These are phyloP conservation scores for Spatholobus suberectus DNA, from an alignment of 306 rosid species.

Conservation along the genomic window DNA sequence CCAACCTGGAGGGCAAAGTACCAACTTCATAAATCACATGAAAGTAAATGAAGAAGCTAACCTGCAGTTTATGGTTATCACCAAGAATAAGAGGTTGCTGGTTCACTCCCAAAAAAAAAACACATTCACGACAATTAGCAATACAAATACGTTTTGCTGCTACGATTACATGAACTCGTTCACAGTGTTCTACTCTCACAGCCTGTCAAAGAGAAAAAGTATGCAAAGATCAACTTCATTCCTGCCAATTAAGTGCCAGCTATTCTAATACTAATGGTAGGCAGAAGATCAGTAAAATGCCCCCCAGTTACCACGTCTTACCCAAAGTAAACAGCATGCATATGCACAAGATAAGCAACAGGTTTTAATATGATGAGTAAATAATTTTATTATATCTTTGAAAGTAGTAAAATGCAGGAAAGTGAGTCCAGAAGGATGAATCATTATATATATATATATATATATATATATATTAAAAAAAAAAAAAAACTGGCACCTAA, in stretches of 20 bases:
- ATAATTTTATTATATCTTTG: constrained; percentile 5
- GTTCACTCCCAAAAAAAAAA: constrained; percentile 90
- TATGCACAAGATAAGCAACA: constrained; percentile 4
- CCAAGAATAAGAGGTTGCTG: constrained; percentile 92
- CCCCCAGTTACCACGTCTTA: constrained; percentile 24
- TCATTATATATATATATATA: too few relatives aligned
- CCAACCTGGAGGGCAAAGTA: constrained; percentile 16
- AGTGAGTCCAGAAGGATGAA: neutral
- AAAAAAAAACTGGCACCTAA: neutral
- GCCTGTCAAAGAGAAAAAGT: constrained; percentile 67
- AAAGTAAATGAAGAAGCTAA: constrained; percentile 41
- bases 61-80: constrained; percentile 98
- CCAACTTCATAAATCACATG: constrained; percentile 35
- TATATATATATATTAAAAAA: too few relatives aligned
- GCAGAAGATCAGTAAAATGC: constrained; percentile 25
- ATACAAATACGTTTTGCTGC: constrained; percentile 91
- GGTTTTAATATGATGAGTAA: neutral
- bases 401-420: neutral
- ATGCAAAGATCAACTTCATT: constrained; percentile 36
- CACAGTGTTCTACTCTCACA: constrained; percentile 95
- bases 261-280: constrained; percentile 17
- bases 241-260: constrained; percentile 20
- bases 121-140: constrained; percentile 97
- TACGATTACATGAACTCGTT: constrained; percentile 95
- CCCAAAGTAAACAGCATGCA: constrained; percentile 17